phyloP scores from a whole-genome alignment of 208 protist genomes.

The Trypanosomatidae sp. region DNA sequence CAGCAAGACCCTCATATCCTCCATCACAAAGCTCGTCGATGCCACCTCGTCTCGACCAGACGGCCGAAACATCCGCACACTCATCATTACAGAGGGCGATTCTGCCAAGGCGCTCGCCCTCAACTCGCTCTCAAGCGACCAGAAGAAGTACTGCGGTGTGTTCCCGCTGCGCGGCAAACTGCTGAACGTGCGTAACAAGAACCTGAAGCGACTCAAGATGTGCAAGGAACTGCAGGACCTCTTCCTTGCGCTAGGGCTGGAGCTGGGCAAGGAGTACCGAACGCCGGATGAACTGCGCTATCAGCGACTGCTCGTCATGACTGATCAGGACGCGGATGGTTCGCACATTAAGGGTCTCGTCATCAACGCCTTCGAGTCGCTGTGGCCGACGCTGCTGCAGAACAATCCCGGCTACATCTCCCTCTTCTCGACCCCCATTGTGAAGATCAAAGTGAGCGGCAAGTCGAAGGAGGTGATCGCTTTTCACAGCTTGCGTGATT shows the following conservation, averaged over 20 bases:
- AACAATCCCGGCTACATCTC: conserved; percentile 86
- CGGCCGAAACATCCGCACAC: conserved; percentile 90
- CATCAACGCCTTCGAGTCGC: conserved; percentile 99
- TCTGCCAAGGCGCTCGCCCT: conserved; percentile 98
- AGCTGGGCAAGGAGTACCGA: conserved; percentile 80
- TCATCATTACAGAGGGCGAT: conserved; percentile 99
- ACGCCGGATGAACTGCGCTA: conserved; percentile 95
- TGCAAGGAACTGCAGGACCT: conserved; percentile 94
- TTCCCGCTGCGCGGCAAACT: conserved; percentile 98
- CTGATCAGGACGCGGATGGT: conserved; percentile 99
- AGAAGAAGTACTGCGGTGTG: conserved; percentile 96
- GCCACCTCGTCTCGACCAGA: conserved; percentile 78
- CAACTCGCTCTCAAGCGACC: conserved; percentile 95
- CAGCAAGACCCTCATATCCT: conserved; percentile 79
- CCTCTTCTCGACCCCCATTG: conserved; percentile 99
- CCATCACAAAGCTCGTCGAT: conserved; percentile 98
- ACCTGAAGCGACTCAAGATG: conserved; percentile 87
- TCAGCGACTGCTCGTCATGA: conserved; percentile 99
- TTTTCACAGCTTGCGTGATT: conserved; percentile 99
- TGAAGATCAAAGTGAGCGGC: conserved; percentile 95
- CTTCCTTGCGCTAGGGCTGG: conserved; percentile 79
- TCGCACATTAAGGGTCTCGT: conserved; percentile 99
- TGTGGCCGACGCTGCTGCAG: conserved; percentile 98
- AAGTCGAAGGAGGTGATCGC: conserved; percentile 58
- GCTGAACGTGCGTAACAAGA: conserved; percentile 97